phyloP scores from a whole-genome alignment of 2,329 filamentous ascomycete species.

The Dactylonectria estremocensis region DNA sequence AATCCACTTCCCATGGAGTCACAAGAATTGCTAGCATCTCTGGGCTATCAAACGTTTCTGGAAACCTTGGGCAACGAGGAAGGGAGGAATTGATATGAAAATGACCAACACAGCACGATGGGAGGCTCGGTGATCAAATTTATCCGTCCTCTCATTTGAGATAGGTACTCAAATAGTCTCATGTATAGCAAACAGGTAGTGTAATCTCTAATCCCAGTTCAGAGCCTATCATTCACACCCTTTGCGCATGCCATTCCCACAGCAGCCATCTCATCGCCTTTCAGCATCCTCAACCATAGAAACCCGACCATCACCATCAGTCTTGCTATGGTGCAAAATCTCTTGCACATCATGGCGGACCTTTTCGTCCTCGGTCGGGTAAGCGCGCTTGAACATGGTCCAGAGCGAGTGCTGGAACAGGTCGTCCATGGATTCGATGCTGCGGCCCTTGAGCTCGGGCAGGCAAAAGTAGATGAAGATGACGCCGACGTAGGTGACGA shows the following conservation, averaged over 20 bases:
- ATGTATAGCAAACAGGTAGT: background rate
- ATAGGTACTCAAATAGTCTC: too few species aligned
- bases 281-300: slow-evolving; percentile 15
- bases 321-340: slow-evolving; percentile 12
- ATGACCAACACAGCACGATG: too few species aligned
- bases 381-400: slow-evolving; percentile 29
- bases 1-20: too few species aligned
- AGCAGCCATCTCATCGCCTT: background rate
- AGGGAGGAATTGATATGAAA: too few species aligned
- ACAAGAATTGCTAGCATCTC: too few species aligned
- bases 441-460: slow-evolving; percentile 25
- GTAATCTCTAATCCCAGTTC: background rate
- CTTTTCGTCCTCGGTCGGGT: slow-evolving; percentile 27
- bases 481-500: slow-evolving; percentile 25
- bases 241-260: too few species aligned
- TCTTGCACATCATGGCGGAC: slow-evolving; percentile 25
- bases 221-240: too few species aligned
- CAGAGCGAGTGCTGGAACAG: slow-evolving; percentile 26
- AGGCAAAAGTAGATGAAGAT: slow-evolving; percentile 27
- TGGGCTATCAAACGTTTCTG: too few species aligned
- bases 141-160: too few species aligned
- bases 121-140: too few species aligned
- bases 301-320: background rate
- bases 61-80: too few species aligned
- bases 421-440: slow-evolving; percentile 29